A percentile compares a stretch with the other conserved stretches of the same genome.
phyloP scores from a whole-genome alignment of 306 rosid species.

The Arachis stenosperma region DNA sequence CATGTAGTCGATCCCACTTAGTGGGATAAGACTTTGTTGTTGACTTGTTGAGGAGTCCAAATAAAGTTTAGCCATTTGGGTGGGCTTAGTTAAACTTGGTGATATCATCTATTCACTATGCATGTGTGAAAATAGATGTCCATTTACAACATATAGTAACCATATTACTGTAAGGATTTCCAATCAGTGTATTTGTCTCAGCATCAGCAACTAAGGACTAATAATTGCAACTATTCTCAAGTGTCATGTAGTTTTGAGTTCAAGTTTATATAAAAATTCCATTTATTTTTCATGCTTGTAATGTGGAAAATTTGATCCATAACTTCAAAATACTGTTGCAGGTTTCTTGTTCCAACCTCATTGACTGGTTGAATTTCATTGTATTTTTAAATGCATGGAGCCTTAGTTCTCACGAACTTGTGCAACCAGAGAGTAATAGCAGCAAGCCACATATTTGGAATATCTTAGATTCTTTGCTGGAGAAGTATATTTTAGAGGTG shows the following conservation, averaged over 20 bases:
- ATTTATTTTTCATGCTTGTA: neutral
- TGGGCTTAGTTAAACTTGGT: neutral
- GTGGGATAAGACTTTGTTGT: too few relatives aligned
- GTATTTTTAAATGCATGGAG: conserved; percentile 87
- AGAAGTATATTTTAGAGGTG: conserved; percentile 61
- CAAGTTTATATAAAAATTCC: neutral
- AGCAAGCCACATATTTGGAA: conserved; percentile 55
- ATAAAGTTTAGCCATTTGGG: neutral
- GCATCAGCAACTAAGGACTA: conserved; percentile 16
- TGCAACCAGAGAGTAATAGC: conserved; percentile 49
- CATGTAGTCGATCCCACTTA: too few relatives aligned
- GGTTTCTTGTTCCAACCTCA: conserved; percentile 74
- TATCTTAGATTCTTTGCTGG: conserved; percentile 67
- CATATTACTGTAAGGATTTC: neutral
- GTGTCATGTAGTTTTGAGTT: neutral
- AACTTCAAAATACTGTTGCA: conserved; percentile 45
- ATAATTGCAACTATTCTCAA: conserved; percentile 20
- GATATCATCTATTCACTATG: neutral
- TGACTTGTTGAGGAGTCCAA: neutral
- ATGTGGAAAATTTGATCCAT: conserved; percentile 26
- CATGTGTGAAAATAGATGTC: neutral
- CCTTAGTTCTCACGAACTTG: conserved; percentile 70
- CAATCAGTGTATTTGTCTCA: conserved; percentile 6
- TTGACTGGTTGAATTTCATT: conserved; percentile 86
- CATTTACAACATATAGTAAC: neutral